A percentile compares a stretch with the other conserved stretches of the same genome.
phyloP scores from a whole-genome alignment of 1,284 basidiomycete species.

The Fomitopsis betulina region DNA sequence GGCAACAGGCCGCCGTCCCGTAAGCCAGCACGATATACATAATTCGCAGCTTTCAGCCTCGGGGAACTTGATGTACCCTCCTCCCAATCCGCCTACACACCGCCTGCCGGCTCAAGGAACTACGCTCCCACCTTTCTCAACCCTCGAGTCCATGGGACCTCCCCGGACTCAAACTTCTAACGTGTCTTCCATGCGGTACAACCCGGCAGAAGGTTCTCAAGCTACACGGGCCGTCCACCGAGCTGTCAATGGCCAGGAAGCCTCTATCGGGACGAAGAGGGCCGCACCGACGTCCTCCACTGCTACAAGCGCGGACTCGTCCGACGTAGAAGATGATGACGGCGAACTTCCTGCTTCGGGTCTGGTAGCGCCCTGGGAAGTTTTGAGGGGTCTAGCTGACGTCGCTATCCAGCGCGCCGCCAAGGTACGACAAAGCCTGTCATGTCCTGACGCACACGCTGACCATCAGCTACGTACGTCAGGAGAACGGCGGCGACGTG shows the following conservation, averaged over 20 bases:
- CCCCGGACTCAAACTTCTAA: slow-evolving; percentile 43
- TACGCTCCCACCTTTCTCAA: slow-evolving; percentile 68
- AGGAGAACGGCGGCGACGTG: slow-evolving; percentile 64
- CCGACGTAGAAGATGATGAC: slow-evolving; percentile 70
- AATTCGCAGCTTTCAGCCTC: slow-evolving; percentile 13
- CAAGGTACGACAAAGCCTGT: slow-evolving; percentile 42
- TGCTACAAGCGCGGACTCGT: slow-evolving; percentile 70
- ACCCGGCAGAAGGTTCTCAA: slow-evolving; percentile 38
- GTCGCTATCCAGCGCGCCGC: slow-evolving; percentile 73
- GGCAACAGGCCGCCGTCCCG: slow-evolving; percentile 21
- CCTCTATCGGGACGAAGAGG: slow-evolving; percentile 48
- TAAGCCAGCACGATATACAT: slow-evolving; percentile 23
- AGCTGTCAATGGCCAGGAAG: slow-evolving; percentile 27
- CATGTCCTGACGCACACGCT: slow-evolving; percentile 3
- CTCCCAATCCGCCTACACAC: slow-evolving; percentile 19
- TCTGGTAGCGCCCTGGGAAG: slow-evolving; percentile 80
- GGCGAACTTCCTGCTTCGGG: slow-evolving; percentile 77
- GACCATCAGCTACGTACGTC: slow-evolving; percentile 7
- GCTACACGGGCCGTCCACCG: slow-evolving; percentile 33
- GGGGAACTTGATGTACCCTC: slow-evolving; percentile 19
- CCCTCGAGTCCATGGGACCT: slow-evolving; percentile 53
- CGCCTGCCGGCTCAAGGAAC: slow-evolving; percentile 32
- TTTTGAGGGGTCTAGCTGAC: slow-evolving; percentile 73
- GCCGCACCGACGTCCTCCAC: slow-evolving; percentile 55
- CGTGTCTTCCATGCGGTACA: slow-evolving; percentile 56